phyloP scores from a whole-genome alignment of 768 basidiomycete genomes.

The Lepiota venenata region DNA sequence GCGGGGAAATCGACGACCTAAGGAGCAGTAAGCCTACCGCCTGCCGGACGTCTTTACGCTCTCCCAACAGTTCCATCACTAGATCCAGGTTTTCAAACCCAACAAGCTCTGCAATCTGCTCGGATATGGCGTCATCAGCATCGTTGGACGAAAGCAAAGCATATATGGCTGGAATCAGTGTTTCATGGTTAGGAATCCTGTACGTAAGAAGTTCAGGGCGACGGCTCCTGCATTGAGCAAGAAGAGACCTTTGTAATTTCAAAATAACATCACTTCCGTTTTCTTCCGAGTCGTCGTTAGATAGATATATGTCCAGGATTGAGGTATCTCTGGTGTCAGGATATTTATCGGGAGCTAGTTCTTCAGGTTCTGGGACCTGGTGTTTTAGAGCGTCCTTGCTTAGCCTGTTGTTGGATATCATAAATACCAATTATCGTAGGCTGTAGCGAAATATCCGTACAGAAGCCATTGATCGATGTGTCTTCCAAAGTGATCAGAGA shows the following conservation, averaged over 20 bases:
- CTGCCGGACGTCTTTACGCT: slow-evolving; percentile 44
- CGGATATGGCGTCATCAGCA: slow-evolving; percentile 70
- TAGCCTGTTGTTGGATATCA: not conserved
- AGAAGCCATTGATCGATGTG: slow-evolving; percentile 8
- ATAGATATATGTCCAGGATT: slow-evolving; percentile 3
- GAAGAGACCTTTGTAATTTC: not conserved
- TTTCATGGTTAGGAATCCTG: slow-evolving; percentile 12
- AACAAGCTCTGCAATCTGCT: slow-evolving; percentile 72
- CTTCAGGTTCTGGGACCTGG: not conserved
- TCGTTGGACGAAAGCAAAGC: slow-evolving; percentile 44
- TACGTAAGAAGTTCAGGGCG: not conserved
- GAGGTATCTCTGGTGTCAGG: not conserved
- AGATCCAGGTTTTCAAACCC: slow-evolving; percentile 86
- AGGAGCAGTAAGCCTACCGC: slow-evolving; percentile 38
- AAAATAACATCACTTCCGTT: not conserved
- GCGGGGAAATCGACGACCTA: not conserved
- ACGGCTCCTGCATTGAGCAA: too few relatives aligned
- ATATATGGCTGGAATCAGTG: slow-evolving; percentile 26
- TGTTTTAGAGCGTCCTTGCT: not conserved
- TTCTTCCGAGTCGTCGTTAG: not conserved
- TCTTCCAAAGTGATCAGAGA: slow-evolving; percentile 1
- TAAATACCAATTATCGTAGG: too few relatives aligned
- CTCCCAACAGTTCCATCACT: slow-evolving; percentile 62
- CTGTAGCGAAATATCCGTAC: not conserved
- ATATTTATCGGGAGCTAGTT: not conserved